Conservation (phyloP, 805 yeast species). For the Candida yuanshanica region DNA sequence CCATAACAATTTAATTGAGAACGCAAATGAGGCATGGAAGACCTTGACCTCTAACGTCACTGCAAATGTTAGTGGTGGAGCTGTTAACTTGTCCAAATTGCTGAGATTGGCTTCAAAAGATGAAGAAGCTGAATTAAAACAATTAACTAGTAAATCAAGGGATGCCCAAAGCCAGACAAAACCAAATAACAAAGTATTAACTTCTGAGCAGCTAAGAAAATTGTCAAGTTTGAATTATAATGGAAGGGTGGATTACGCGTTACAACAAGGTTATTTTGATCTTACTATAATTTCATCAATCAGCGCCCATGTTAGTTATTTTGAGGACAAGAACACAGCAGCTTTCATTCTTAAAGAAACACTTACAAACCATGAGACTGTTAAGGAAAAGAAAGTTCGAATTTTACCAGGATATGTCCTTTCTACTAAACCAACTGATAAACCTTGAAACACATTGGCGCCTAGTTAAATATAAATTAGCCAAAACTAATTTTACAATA, state of each 20-base stretch:
- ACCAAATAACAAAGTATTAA: constrained; percentile 5
- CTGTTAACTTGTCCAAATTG: constrained; percentile 1
- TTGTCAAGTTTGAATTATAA: constrained; percentile 52
- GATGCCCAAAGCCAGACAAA: constrained; percentile 6
- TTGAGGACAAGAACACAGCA: constrained; percentile 82
- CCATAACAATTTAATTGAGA: constrained; percentile 5
- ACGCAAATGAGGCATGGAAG: constrained; percentile 12
- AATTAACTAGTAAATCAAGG: constrained; percentile 12
- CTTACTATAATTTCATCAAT: constrained; percentile 74
- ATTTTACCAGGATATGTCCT: background rate
- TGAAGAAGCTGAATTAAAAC: constrained; percentile 8
- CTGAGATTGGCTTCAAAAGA: background rate
- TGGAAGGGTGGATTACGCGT: constrained; percentile 77
- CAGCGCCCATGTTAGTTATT: constrained; percentile 83
- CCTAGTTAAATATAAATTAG: too few relatives aligned
- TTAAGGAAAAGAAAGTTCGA: constrained; percentile 26
- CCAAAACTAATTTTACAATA: constrained; percentile 25
- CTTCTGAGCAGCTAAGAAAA: constrained; percentile 27
- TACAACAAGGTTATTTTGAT: constrained; percentile 76
- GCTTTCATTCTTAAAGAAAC: constrained; percentile 68
- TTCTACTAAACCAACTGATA: too few relatives aligned
- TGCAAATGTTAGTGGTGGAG: constrained; percentile 1
- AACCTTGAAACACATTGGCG: too few relatives aligned
- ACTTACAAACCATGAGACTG: constrained; percentile 18
- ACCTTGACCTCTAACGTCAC: background rate